Evolutionary conservation across 768 basidiomycete species (phyloP), one percentile per base, ranked within the genome.

Genomic region (Rhodocollybia butyracea): DNA sequence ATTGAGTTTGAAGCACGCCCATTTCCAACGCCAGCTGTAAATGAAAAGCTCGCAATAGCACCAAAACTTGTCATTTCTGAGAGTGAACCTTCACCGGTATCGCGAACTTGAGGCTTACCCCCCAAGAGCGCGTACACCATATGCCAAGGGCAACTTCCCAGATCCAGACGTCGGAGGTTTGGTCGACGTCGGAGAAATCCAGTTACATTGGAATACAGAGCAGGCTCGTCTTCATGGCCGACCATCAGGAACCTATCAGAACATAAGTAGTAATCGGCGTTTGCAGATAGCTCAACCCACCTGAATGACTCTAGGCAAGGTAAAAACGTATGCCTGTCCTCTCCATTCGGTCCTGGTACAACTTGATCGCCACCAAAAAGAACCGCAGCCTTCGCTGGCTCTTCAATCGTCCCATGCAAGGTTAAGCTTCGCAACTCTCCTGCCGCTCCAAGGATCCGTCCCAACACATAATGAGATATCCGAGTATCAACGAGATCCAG

Each of bases 401-500:
- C 81, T 60, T 82, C 83, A 57, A 86, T 81, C 29, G 80, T 83
- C 24, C 86, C 85, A 59, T 87, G 85, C 6, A 88, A 67, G 0
- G 85, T 87, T 34, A 88, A 70, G 57, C 80, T 80, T 62, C 81
- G 76, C 45, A 88, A 71, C 17, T 29, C 51, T 40, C 78, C 79
- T 59, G 82, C 77, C 2, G 84, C 84, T 59, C 83, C 82, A 0
- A 83, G 79, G 43, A 87, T 85, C 11, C 85, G 78, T 13, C 80
- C 76, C 38, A 88, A 74, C 31, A 87, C 85, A 45, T 79, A 69
- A 60, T 83, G 80, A 15, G 82, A 83, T 46, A 88, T 83, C n/a
- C 80, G 75, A 7, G 85, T 87, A 64, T 86, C 85, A 34, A 87
- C 84, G 41, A 87, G 78, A 62, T 88, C 84, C 56, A 87, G 79